A percentile compares a stretch with the other conserved stretches of the same genome.
These are phyloP conservation scores for Narthecium ossifragum DNA, from an alignment of 106 monocot genomes.

Conservation along the genomic window DNA sequence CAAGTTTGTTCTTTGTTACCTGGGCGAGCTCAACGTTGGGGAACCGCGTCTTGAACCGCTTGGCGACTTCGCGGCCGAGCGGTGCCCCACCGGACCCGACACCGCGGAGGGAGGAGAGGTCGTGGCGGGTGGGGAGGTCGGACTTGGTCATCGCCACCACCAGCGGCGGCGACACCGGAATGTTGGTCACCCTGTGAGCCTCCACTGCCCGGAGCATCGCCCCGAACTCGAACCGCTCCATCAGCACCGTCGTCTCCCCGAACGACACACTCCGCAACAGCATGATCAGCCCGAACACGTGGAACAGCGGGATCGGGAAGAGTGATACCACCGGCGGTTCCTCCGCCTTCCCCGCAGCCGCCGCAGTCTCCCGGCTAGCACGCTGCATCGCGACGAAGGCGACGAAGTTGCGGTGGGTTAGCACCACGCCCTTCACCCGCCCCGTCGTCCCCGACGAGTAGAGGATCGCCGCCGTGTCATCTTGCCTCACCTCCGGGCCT, in stretches of 20 bases:
- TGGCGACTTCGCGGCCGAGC: slow-evolving; percentile 38
- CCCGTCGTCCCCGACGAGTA: no score
- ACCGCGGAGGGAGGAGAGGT: slow-evolving; percentile 36
- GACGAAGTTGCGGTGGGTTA: no score
- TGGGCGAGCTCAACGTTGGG: slow-evolving; percentile 37
- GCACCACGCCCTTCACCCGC: no score
- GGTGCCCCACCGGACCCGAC: slow-evolving; percentile 56
- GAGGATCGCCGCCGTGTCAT: no score
- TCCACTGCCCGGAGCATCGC: no score
- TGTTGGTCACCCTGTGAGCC: no score
- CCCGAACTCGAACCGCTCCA: no score
- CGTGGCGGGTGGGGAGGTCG: slow-evolving; percentile 17
- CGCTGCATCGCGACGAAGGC: no score
- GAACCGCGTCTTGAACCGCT: slow-evolving; percentile 32
- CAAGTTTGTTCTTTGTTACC: no score
- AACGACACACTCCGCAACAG: slow-evolving; percentile 19
- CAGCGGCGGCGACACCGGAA: slow-evolving; percentile 55
- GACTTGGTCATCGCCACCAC: slow-evolving; percentile 52
- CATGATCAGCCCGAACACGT: slow-evolving; percentile 58
- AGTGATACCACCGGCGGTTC: slow-evolving; percentile 17
- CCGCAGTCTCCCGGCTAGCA: no score
- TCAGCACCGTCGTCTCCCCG: slow-evolving; percentile 49
- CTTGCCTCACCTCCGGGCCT: no score
- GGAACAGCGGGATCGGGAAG: slow-evolving; percentile 50
- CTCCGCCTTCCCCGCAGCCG: neutral